phyloP scores from a whole-genome alignment of 1,284 basidiomycete genomes.

The Pascua sp. region DNA sequence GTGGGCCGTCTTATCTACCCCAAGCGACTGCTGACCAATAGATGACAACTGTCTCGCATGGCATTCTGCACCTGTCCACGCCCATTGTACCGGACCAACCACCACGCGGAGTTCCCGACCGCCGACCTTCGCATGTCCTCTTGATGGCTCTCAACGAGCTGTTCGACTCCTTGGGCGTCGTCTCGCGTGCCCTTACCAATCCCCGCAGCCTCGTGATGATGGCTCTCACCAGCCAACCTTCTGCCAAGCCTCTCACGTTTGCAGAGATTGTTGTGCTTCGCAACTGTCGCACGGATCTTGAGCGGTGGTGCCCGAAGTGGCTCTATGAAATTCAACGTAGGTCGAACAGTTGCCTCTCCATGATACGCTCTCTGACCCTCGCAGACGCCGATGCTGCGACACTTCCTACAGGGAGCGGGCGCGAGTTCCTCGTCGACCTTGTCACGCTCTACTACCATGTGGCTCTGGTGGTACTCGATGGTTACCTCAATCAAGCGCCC shows the following conservation, averaged over 20 bases:
- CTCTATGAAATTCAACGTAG: slow-evolving; percentile 12
- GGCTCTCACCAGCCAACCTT: slow-evolving; percentile 1
- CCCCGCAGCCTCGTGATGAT: slow-evolving; percentile 15
- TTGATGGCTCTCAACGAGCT: slow-evolving; percentile 19
- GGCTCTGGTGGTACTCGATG: slow-evolving; percentile 13
- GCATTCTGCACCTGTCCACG: slow-evolving; percentile 16
- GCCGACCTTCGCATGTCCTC: slow-evolving; percentile 13
- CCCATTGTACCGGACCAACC: slow-evolving; percentile 17
- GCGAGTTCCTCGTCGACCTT: slow-evolving; percentile 18
- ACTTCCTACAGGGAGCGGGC: slow-evolving; percentile 8
- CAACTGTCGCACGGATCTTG: slow-evolving; percentile 13
- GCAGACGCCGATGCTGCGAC: slow-evolving; percentile 11
- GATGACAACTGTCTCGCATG: slow-evolving; percentile 20
- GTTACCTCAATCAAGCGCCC: slow-evolving; percentile 13
- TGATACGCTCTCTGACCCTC: not conserved
- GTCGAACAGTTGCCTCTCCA: not conserved
- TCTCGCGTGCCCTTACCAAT: slow-evolving; percentile 13
- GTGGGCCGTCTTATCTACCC: not conserved
- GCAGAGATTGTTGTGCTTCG: slow-evolving; percentile 16
- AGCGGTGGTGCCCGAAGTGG: slow-evolving; percentile 18
- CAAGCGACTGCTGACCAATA: not conserved
- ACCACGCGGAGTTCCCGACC: slow-evolving; percentile 15
- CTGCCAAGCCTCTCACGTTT: slow-evolving; percentile 3
- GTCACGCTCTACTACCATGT: slow-evolving; percentile 18
- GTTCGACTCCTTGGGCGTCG: slow-evolving; percentile 18